Evolutionary conservation across 2,329 filamentous ascomycete species (phyloP), one percentile per base, ranked within the genome.

Genomic region (Cyanodermella asteris): DNA sequence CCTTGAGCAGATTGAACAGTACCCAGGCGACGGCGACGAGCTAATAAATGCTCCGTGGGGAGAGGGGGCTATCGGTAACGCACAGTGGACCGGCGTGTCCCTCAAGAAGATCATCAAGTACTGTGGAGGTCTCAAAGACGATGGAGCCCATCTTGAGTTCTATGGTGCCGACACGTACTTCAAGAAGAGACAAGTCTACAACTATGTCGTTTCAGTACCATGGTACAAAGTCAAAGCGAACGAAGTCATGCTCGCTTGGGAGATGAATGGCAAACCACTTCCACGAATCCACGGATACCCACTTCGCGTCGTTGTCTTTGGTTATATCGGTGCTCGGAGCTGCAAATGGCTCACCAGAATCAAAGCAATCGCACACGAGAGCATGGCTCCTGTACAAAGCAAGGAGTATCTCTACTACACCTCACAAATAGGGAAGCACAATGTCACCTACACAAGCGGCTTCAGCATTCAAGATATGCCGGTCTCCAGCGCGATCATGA

Each of bases 391-490:
- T 0, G 67, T 73, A 0, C 69, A 74, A 44, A 60, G 54, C 37
- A 58, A 59, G 27, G 69, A 33, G 38, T 74, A 74, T 27, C 50
- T 74, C 0, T 74, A 76, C 45, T 78, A 70, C 41, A 64, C 61
- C 2, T 65, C 66, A 7, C 70, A 77, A 40, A 49, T 68, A 1
- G 70, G 69, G n/a, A 75, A 74, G 45, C 66, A 75, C 35, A 74
- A 74, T 32, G 50, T 56, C 7, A 50, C 47, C 6, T 59, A 61
- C 34, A 63, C 51, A 10, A 63, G 65, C 22, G 69, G 65, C 0
- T 68, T 71, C 31, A 62, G 60, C 32, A 75, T 72, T 36, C 71
- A 77, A 37, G 70, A 74, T 18, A 76, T 75, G 69, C 71, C 71
- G 0, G 69, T 75, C 4, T 63, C 58, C 23, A 63, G 56, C 10